A percentile compares a stretch with the other conserved stretches of the same genome.
phyloP scores from a whole-genome alignment of 2,329 filamentous ascomycete species.

The Colletotrichum cordylinicola region DNA sequence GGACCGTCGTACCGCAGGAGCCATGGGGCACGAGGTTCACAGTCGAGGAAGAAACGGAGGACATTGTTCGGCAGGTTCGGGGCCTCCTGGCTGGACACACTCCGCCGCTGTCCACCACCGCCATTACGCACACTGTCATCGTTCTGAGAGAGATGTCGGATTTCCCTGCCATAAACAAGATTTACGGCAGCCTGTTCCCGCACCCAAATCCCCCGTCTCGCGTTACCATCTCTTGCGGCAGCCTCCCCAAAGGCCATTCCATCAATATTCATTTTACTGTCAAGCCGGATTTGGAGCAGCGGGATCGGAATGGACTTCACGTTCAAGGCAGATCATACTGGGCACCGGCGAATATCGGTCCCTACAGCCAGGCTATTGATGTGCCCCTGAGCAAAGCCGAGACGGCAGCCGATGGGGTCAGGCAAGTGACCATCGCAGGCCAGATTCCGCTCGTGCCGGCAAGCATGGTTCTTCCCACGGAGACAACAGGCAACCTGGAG shows the following conservation, averaged over 20 bases:
- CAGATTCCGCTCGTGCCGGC: conserved; percentile 89
- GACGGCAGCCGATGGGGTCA: conserved; percentile 26
- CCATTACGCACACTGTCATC: conserved; percentile 65
- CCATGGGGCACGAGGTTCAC: conserved; percentile 22
- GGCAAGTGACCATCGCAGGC: conserved; percentile 74
- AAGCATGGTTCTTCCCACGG: conserved; percentile 69
- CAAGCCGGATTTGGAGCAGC: conserved; percentile 31
- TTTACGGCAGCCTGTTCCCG: conserved; percentile 78
- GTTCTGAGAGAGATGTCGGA: conserved; percentile 80
- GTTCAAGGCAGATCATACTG: conserved; percentile 95
- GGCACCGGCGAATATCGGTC: conserved; percentile 97
- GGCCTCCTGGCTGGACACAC: conserved; percentile 39
- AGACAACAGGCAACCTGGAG: conserved; percentile 44
- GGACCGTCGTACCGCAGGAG: conserved; percentile 41
- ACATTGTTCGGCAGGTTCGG: conserved; percentile 52
- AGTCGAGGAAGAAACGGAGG: conserved; percentile 54
- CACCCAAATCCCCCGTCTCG: conserved; percentile 84
- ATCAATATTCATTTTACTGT: conserved; percentile 64
- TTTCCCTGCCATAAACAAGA: conserved; percentile 76
- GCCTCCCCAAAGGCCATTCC: conserved; percentile 66
- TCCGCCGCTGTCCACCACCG: conserved; percentile 38
- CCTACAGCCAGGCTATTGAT: conserved; percentile 88
- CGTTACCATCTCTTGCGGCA: conserved; percentile 81
- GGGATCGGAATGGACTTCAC: conserved; percentile 71
- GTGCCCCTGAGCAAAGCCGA: conserved; percentile 36